phyloP scores from a whole-genome alignment of 2,329 filamentous ascomycete species.

The Eurotiales sp. region DNA sequence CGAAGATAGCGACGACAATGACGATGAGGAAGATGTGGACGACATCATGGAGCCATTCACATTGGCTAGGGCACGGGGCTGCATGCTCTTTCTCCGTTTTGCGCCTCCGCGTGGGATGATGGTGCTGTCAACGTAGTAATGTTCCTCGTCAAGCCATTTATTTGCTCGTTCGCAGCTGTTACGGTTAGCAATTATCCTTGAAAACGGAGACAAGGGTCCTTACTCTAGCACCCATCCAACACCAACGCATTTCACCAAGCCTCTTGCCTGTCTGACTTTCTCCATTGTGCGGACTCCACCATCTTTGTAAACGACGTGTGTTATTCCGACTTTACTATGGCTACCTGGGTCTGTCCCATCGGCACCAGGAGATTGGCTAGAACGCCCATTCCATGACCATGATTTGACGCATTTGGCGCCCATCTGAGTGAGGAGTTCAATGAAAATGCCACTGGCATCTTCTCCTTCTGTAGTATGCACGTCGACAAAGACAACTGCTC shows the following conservation, averaged over 20 bases:
- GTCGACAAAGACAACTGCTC: constrained; percentile 77
- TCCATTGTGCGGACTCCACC: constrained; percentile 75
- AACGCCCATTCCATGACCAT: constrained; percentile 70
- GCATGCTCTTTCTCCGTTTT: constrained; percentile 76
- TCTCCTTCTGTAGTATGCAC: constrained; percentile 78
- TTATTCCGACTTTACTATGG: constrained; percentile 63
- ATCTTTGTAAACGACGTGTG: constrained; percentile 88
- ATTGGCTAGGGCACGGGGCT: constrained; percentile 67
- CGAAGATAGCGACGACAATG: constrained; percentile 1
- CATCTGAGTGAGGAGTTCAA: constrained; percentile 74
- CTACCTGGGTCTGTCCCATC: constrained; percentile 27
- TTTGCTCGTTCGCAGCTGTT: constrained; percentile 70
- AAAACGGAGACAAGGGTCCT: constrained; percentile 39
- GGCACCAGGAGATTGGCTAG: constrained; percentile 35
- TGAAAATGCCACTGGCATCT: constrained; percentile 76
- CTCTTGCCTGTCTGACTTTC: constrained; percentile 68
- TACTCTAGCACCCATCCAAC: constrained; percentile 87
- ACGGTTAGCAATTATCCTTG: constrained; percentile 15
- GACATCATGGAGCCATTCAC: constrained; percentile 58
- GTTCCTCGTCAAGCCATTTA: constrained; percentile 69
- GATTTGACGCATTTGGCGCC: constrained; percentile 73
- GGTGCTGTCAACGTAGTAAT: constrained; percentile 66
- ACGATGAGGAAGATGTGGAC: constrained; percentile 17
- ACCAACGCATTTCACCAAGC: constrained; percentile 78
- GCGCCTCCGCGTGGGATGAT: constrained; percentile 66